Evolutionary conservation across 768 basidiomycete species (phyloP).

Genomic region (Tricholoma matsutake): DNA sequence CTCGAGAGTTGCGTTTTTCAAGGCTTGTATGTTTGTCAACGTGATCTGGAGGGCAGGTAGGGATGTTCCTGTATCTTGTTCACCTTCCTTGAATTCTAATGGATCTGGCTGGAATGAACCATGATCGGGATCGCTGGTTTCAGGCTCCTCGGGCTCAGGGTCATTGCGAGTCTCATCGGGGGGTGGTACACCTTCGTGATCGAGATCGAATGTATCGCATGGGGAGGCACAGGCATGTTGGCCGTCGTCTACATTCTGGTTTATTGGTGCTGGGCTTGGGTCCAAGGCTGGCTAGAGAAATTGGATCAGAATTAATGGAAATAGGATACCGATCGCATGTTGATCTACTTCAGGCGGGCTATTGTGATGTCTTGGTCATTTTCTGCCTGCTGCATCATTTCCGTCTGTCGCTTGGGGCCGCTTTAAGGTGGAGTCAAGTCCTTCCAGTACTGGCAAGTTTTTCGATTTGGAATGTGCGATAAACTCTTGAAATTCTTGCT

Average conservation of each 20-base stretch:
- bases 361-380: no score
- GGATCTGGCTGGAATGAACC: background rate
- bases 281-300: background rate
- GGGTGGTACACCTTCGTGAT: no score
- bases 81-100: background rate
- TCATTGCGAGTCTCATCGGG: background rate
- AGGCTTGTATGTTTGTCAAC: no score
- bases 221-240: background rate
- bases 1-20: no score
- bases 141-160: background rate
- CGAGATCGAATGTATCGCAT: no score
- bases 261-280: background rate
- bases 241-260: background rate
- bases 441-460: no score
- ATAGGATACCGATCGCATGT: background rate
- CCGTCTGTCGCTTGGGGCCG: no score
- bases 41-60: no score
- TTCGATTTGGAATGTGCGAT: background rate
- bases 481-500: background rate
- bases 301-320: background rate
- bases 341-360: no score
- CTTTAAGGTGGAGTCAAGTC: background rate
- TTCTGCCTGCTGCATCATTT: no score
- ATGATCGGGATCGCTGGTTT: background rate
- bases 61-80: background rate